Conservation (phyloP, 345 rosid species). For the Geranium brycei region DNA sequence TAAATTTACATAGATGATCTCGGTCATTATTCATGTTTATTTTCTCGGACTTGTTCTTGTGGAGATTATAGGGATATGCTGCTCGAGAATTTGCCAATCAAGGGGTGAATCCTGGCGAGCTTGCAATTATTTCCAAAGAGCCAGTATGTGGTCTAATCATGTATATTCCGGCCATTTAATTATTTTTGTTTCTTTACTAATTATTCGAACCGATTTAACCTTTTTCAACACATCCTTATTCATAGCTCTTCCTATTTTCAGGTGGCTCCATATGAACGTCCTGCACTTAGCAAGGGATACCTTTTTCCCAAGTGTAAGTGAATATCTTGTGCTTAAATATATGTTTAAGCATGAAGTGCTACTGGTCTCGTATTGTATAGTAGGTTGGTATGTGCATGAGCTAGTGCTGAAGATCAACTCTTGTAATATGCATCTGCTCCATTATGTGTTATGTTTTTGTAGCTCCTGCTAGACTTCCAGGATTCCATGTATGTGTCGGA, state of each 20-base stretch:
- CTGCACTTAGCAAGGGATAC: conserved; percentile 92
- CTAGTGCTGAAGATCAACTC: neutral
- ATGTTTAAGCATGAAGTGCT: neutral
- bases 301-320: conserved; percentile 72
- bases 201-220: neutral
- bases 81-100: conserved; percentile 83
- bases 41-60: no score
- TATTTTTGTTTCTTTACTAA: neutral
- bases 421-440: neutral
- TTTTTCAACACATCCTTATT: no score
- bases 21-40: no score
- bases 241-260: conserved; percentile 14
- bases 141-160: conserved; percentile 36
- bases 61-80: conserved; percentile 63
- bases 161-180: neutral
- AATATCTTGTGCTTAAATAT: neutral
- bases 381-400: neutral
- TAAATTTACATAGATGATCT: no score
- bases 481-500: conserved; percentile 94
- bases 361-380: neutral
- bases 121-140: conserved; percentile 88
- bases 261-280: conserved; percentile 99
- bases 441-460: conserved; percentile 1
- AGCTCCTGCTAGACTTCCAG: conserved; percentile 73
- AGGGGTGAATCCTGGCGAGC: conserved; percentile 77